Base-by-base conservation (phyloP, 1,284 basidiomycete species). In the Cutaneotrichosporon sp. region DNA sequence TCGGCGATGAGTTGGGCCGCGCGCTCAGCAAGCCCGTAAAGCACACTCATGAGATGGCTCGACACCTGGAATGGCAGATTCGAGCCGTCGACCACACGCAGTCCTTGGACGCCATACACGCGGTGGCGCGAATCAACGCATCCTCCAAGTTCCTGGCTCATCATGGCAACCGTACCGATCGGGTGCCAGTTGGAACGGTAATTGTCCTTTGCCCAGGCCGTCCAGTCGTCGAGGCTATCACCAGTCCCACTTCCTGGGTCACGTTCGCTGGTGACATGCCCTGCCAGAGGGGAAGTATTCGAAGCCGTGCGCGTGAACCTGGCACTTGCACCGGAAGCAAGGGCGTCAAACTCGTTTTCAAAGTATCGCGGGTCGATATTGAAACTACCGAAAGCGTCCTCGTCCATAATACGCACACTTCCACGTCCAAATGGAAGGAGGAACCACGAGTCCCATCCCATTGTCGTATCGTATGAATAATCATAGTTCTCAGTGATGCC, bases 121-220 rank as follows among this genome's bases (percentile, higher is more conserved):
- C 64, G 68, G 68, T 76, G 73, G 60, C 83, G 83, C 22, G 83
- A 84, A 67, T 80, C 81, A 8, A 81, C 83, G 65, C 73, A 76
- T 72, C 87, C 88, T 34, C 87, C 88, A 5, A 86, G 80, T 2
- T 80, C 81, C 38, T 82, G 79, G 47, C 76, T 79, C 84, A 87
- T 87, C 87, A 89, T 88, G 5, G 86, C 79, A 2, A 83, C 83
- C 0, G 87, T 88, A 0, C 85, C 87, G 52, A 88, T 81, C 5
- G 86, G 87, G 74, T 80, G 80, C 67, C 69, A 77, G 69, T 71
- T 73, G 58, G 65, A 74, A 50, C 72, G 65, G 65, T 65, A 79
- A 61, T 65, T 76, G 26, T 65, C 47, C 42, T 70, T 62, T 38
- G 74, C 71, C 80, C 80, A 83, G 1, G 58, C 64, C n/a, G 65